These are phyloP conservation scores for Blastomyces silverae DNA, from an alignment of 2,329 filamentous ascomycete genomes.

Conservation along the genomic window DNA sequence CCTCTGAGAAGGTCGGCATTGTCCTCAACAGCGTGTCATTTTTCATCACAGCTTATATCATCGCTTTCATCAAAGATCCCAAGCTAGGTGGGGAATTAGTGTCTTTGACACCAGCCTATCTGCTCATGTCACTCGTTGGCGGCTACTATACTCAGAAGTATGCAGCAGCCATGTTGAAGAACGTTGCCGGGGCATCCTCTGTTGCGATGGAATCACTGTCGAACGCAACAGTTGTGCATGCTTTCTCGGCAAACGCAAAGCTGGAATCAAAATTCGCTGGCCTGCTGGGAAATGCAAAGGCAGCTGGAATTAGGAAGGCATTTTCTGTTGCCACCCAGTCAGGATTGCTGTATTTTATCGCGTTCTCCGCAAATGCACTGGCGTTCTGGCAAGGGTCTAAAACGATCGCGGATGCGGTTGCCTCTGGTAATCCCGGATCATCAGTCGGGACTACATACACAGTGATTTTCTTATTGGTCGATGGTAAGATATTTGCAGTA, in stretches of 20 bases:
- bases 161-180: slow-evolving; percentile 42
- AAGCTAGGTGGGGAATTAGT: slow-evolving; percentile 43
- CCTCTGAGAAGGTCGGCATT: slow-evolving; percentile 47
- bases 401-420: slow-evolving; percentile 40
- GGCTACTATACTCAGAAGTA: slow-evolving; percentile 43
- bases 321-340: slow-evolving; percentile 49
- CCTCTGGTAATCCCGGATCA: slow-evolving; percentile 31
- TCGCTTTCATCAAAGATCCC: slow-evolving; percentile 45
- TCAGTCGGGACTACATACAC: slow-evolving; percentile 48
- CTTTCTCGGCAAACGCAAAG: slow-evolving; percentile 51
- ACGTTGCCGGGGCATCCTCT: slow-evolving; percentile 50
- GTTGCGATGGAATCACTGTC: slow-evolving; percentile 54
- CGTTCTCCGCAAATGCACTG: slow-evolving; percentile 57
- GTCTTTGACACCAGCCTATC: slow-evolving; percentile 42
- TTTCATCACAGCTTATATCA: slow-evolving; percentile 45
- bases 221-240: slow-evolving; percentile 53
- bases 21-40: slow-evolving; percentile 42
- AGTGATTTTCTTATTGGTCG: slow-evolving; percentile 51
- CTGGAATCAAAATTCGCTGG: slow-evolving; percentile 52
- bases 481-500: slow-evolving; percentile 32
- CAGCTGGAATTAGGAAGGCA: slow-evolving; percentile 52
- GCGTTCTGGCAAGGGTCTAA: slow-evolving; percentile 59
- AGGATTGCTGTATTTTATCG: slow-evolving; percentile 56
- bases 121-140: slow-evolving; percentile 43
- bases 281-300: slow-evolving; percentile 43